Evolutionary conservation across 1,139 yeast genomes (phyloP).

Genomic region (Blastobotrys arbuscula): DNA sequence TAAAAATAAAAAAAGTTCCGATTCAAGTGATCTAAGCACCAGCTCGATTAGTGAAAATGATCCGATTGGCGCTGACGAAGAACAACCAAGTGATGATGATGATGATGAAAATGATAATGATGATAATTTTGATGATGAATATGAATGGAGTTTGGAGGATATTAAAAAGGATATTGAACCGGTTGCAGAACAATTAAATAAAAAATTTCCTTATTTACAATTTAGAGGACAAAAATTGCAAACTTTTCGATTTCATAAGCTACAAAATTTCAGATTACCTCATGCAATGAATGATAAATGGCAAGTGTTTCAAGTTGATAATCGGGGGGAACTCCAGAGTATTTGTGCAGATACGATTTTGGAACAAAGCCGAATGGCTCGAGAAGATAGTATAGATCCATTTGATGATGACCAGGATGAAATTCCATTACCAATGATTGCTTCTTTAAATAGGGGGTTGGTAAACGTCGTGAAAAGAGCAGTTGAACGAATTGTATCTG

Average conservation of each 20-base stretch:
- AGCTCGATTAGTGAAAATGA: slow-evolving; percentile 10
- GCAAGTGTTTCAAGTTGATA: slow-evolving; percentile 34
- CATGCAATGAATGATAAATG: slow-evolving; percentile 31
- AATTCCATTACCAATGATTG: slow-evolving; percentile 6
- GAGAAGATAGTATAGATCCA: slow-evolving; percentile 1
- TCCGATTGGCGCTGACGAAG: not conserved
- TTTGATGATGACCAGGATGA: slow-evolving; percentile 3
- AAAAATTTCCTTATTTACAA: slow-evolving; percentile 27
- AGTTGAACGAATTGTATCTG: slow-evolving; percentile 12
- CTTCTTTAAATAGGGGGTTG: slow-evolving; percentile 12
- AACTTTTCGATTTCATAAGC: slow-evolving; percentile 23
- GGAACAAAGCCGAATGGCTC: slow-evolving; percentile 14
- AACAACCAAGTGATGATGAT: slow-evolving; percentile 6
- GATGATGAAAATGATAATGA: slow-evolving; percentile 7
- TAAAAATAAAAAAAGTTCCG: slow-evolving; percentile 9
- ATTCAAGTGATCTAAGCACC: slow-evolving; percentile 14
- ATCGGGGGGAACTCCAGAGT: slow-evolving; percentile 28
- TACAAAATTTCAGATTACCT: slow-evolving; percentile 24
- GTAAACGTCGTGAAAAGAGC: slow-evolving; percentile 13
- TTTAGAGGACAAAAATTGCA: slow-evolving; percentile 15
- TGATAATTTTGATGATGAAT: slow-evolving; percentile 23
- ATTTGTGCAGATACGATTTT: slow-evolving; percentile 21
- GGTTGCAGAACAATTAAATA: slow-evolving; percentile 30
- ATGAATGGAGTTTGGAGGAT: slow-evolving; percentile 34
- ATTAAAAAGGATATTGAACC: slow-evolving; percentile 33